A percentile compares a stretch with the other conserved stretches of the same genome.
Evolutionary conservation across 2,329 filamentous ascomycete species (phyloP).

Genomic region (Hypomyces perniciosus): DNA sequence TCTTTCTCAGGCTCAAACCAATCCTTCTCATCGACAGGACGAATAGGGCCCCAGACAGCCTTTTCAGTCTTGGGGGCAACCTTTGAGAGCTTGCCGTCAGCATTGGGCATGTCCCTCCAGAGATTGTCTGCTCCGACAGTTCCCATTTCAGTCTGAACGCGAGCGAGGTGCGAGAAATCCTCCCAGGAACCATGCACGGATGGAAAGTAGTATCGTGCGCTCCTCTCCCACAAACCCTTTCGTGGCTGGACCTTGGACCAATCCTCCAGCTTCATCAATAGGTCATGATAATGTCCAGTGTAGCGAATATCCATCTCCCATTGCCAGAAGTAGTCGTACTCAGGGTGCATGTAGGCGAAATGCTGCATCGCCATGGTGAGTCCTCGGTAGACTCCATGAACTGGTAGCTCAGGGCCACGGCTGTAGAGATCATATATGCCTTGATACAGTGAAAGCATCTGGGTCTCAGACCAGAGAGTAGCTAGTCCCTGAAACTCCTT

Average conservation of each 20-base stretch:
- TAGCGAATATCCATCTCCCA: slow-evolving; percentile 94
- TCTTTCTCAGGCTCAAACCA: slow-evolving; percentile 70
- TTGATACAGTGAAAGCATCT: slow-evolving; percentile 88
- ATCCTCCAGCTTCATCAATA: slow-evolving; percentile 61
- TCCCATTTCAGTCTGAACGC: slow-evolving; percentile 68
- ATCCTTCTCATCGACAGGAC: slow-evolving; percentile 61
- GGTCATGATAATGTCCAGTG: slow-evolving; percentile 77
- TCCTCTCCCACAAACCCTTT: slow-evolving; percentile 78
- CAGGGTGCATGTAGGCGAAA: slow-evolving; percentile 81
- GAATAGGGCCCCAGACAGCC: slow-evolving; percentile 77
- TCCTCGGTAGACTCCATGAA: slow-evolving; percentile 89
- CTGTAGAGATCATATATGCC: slow-evolving; percentile 73
- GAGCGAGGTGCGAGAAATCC: slow-evolving; percentile 67
- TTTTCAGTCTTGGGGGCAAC: slow-evolving; percentile 37
- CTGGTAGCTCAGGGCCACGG: slow-evolving; percentile 60
- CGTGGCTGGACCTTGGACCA: slow-evolving; percentile 71
- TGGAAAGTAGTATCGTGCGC: slow-evolving; percentile 70
- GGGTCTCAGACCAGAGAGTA: slow-evolving; percentile 87
- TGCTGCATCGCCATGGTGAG: slow-evolving; percentile 93
- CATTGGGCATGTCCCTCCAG: slow-evolving; percentile 50
- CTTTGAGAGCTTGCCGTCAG: slow-evolving; percentile 33
- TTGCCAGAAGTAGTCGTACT: slow-evolving; percentile 90
- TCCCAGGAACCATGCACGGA: slow-evolving; percentile 72
- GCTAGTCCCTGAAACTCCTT: slow-evolving; percentile 83
- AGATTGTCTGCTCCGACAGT: slow-evolving; percentile 60